Conservation (phyloP, 2,329 filamentous ascomycete genomes). For the Xylaria sp. region DNA sequence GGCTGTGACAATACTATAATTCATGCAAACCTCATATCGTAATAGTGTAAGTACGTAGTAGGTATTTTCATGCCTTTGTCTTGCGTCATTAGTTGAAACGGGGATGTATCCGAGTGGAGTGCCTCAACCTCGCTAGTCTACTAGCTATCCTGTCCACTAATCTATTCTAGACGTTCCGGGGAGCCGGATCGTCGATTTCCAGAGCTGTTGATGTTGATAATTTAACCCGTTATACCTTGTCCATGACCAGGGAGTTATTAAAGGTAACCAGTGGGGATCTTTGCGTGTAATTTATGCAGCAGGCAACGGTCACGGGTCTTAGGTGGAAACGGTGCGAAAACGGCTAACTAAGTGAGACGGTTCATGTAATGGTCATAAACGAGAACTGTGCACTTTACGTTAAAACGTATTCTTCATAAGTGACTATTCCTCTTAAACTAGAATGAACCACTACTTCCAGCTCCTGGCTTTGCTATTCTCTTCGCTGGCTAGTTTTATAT, state of each 20-base stretch:
- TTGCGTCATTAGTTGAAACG: slow-evolving; percentile 10
- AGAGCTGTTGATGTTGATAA: background rate
- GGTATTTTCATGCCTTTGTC: background rate
- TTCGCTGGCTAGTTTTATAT: background rate
- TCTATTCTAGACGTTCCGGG: background rate
- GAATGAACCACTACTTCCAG: too few relatives aligned
- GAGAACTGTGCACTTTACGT: too few relatives aligned
- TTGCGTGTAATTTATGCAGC: background rate
- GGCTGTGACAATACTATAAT: background rate
- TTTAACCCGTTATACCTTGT: background rate
- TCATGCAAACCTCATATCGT: slow-evolving; percentile 14
- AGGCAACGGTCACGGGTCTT: background rate
- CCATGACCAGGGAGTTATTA: too few relatives aligned
- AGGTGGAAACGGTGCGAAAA: background rate
- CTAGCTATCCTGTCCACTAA: background rate
- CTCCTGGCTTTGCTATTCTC: background rate
- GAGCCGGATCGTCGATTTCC: slow-evolving; percentile 10
- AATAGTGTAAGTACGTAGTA: too few relatives aligned
- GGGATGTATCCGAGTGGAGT: background rate
- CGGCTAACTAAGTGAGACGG: background rate
- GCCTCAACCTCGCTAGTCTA: background rate
- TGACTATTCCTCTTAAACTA: too few relatives aligned
- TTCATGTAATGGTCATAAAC: background rate
- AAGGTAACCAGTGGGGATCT: background rate
- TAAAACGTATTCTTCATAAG: too few relatives aligned